Conservation (phyloP, 192 early-diverging fungal species). For the Coemansia sp. region DNA sequence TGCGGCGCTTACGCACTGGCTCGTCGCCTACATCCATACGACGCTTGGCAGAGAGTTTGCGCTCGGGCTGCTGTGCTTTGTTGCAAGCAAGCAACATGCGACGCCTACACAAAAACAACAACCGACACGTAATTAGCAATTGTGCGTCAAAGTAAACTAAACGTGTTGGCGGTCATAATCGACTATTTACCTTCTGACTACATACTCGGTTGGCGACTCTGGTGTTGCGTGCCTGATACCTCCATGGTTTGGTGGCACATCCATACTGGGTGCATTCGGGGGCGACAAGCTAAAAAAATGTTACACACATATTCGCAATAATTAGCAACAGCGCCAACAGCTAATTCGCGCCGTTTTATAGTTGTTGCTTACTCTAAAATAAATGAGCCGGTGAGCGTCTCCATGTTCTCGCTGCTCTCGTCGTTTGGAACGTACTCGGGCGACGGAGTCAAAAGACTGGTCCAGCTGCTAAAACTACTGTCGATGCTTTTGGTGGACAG, state of each 20-base stretch:
- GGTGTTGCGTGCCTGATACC: conserved; percentile 6
- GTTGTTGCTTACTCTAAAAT: conserved; percentile 3
- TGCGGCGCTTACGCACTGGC: neutral
- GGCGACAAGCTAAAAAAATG: neutral
- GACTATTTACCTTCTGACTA: conserved; percentile 7
- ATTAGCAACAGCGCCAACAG: neutral
- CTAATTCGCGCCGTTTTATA: neutral
- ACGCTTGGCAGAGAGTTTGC: neutral
- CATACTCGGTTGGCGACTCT: conserved; percentile 5
- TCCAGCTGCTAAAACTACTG: conserved; percentile 10
- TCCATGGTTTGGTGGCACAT: neutral
- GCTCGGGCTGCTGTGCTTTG: neutral
- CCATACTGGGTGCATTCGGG: neutral
- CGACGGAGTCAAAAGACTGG: neutral
- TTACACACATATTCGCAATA: neutral
- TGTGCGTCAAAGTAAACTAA: neutral
- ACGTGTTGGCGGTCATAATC: neutral
- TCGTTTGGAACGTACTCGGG: neutral
- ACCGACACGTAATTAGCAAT: neutral
- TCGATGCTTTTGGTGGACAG: conserved; percentile 15
- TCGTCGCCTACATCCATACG: neutral
- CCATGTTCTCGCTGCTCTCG: conserved; percentile 9
- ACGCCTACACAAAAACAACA: conserved; percentile 7
- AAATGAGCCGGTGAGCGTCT: conserved; percentile 8
- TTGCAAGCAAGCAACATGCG: neutral